Conservation (phyloP, 768 basidiomycete genomes). For the Suillus weaverae region DNA sequence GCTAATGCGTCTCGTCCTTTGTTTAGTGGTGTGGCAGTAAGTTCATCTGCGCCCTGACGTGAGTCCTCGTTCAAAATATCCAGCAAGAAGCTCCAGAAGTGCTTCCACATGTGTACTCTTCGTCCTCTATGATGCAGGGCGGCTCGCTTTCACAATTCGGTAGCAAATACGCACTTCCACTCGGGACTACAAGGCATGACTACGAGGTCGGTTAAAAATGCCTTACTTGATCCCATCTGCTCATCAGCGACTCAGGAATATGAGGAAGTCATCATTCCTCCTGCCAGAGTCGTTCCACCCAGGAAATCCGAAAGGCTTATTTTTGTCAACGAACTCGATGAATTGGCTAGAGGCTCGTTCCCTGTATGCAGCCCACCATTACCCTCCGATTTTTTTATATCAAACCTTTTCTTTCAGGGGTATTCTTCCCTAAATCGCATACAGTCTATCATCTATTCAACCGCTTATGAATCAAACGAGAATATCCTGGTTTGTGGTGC, state of each 20-base stretch:
- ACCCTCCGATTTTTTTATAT: background rate
- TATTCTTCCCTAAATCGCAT: slow-evolving; percentile 89
- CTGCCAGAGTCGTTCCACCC: slow-evolving; percentile 75
- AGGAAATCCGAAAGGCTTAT: slow-evolving; percentile 70
- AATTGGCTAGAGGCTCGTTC: slow-evolving; percentile 79
- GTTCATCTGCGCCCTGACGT: slow-evolving; percentile 13
- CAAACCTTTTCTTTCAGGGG: slow-evolving; percentile 47
- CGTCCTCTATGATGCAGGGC: slow-evolving; percentile 55
- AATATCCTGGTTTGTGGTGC: slow-evolving; percentile 76
- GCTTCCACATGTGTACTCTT: slow-evolving; percentile 88
- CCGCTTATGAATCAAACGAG: slow-evolving; percentile 93
- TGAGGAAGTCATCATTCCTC: slow-evolving; percentile 90
- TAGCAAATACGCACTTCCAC: slow-evolving; percentile 75
- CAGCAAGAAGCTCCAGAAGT: slow-evolving; percentile 58
- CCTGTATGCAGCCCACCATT: slow-evolving; percentile 49
- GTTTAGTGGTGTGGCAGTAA: slow-evolving; percentile 56
- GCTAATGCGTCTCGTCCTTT: slow-evolving; percentile 67
- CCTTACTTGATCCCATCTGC: background rate
- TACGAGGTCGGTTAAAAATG: slow-evolving; percentile 53
- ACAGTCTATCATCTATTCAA: slow-evolving; percentile 92
- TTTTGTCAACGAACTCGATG: slow-evolving; percentile 69
- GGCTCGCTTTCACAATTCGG: slow-evolving; percentile 72
- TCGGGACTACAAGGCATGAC: slow-evolving; percentile 72
- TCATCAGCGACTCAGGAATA: slow-evolving; percentile 55
- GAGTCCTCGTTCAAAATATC: slow-evolving; percentile 12